Percentiles rank a stretch among this genome's conserved stretches.
These are phyloP conservation scores for Syncephalastrum contaminatum DNA, from an alignment of 371 early-diverging fungal species.

Conservation along the genomic window DNA sequence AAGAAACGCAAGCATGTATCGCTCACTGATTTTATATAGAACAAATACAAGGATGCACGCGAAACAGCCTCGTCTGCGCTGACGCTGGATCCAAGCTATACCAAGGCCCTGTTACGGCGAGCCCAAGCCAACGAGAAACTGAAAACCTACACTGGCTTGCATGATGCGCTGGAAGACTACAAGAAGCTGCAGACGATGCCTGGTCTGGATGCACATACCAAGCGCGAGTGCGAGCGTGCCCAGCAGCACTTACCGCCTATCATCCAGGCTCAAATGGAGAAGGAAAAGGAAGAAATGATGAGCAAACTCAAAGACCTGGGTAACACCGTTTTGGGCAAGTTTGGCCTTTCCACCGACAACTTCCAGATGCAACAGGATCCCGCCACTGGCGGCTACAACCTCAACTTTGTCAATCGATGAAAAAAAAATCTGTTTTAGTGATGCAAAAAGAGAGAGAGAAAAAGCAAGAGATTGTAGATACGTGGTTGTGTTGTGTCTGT, in stretches of 20 bases:
- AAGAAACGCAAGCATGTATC: neutral
- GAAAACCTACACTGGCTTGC: conserved; percentile 48
- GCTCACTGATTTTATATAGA: conserved; percentile 23
- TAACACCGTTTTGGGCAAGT: conserved; percentile 69
- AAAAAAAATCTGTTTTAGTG: no score
- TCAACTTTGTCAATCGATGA: conserved; percentile 64
- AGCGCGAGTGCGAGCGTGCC: conserved; percentile 34
- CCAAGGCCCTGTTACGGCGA: conserved; percentile 75
- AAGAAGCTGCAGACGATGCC: conserved; percentile 27
- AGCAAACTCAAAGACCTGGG: conserved; percentile 75
- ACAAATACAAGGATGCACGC: conserved; percentile 48
- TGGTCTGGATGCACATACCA: conserved; percentile 36
- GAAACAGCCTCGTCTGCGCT: conserved; percentile 59
- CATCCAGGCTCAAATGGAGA: conserved; percentile 53
- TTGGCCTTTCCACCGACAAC: conserved; percentile 74
- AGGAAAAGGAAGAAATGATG: conserved; percentile 77
- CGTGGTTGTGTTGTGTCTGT: no score
- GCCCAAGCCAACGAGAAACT: conserved; percentile 77
- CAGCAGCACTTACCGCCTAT: conserved; percentile 34
- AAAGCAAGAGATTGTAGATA: no score
- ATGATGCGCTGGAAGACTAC: conserved; percentile 61
- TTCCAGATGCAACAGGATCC: conserved; percentile 70
- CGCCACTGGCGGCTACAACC: conserved; percentile 57
- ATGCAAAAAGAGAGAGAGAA: no score
- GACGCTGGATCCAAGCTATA: conserved; percentile 68